Base-by-base conservation (phyloP, 2,329 filamentous ascomycete species). In the Eutypa lata region DNA sequence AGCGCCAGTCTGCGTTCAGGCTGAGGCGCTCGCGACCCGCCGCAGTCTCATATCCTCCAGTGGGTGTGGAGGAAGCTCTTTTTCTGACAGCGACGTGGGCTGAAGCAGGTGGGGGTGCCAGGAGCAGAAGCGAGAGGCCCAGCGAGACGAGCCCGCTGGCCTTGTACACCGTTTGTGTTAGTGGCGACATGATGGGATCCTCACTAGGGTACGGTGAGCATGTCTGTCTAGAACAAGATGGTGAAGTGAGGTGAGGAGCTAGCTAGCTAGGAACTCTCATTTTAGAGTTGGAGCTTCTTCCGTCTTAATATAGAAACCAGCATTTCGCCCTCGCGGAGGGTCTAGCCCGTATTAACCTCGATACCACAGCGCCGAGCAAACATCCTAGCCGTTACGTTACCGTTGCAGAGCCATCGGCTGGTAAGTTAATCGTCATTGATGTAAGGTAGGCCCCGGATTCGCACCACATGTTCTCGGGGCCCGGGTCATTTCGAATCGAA, bases 1-100 rank as follows among this genome's bases (percentile, higher is more conserved):
- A 73, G 19, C 59, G 59, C 71, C 71, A 72, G 42, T 55, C 63
- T 6, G 55, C 52, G 55, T 71, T 71, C 54, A 73, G 49, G 50
- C 66, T 68, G 40, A 64, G 50, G 24, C 69, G 69, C 53, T 70
- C 65, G 26, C 70, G 67, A 2, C 52, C 49, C 11, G 38, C n/a
- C 5, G 50, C 48, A 10, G 18, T 22, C 19, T 11, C n/a, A 18
- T 42, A 14, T 10, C 19, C 38, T 19, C 13, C 19, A 18, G 35
- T 7, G 35, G 35, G 5, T 7, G 13, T 5, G n/a, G 13, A 38
- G 42, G 42, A 2, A 26, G 14, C 22, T 26, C 22, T 45, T 21
- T 24, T 45, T 5, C 5, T 31, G 26, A 6, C 10, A 13, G n/a
- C 14, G 22, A 26, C 21, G 22, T 16, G 21, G 1, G 42, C 42